Percentiles rank a stretch among this genome's conserved stretches.
Conservation (phyloP, 1,139 yeast genomes). For the Pneumocystis sp. region DNA sequence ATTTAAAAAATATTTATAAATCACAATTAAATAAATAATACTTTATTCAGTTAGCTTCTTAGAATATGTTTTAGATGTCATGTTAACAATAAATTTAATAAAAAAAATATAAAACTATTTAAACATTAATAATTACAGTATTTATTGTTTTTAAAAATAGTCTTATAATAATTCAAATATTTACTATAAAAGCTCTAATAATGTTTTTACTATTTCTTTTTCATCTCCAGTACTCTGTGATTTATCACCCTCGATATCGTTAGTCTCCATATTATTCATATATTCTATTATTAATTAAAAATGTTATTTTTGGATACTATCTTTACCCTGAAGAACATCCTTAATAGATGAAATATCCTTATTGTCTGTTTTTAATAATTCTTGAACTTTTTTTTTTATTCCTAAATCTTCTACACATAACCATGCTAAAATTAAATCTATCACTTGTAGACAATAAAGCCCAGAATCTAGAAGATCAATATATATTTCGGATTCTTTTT, state of each 20-base stretch:
- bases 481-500: slow-evolving; percentile 16
- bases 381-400: not conserved
- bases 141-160: not conserved
- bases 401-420: slow-evolving; percentile 18
- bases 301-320: not conserved
- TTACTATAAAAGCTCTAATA: not conserved
- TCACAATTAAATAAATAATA: too few relatives aligned
- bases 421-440: slow-evolving; percentile 22
- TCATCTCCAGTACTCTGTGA: not conserved
- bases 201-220: not conserved
- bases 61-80: too few relatives aligned
- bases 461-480: slow-evolving; percentile 20
- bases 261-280: not conserved
- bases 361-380: not conserved
- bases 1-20: too few relatives aligned
- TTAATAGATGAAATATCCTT: not conserved
- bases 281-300: not conserved
- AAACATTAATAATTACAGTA: not conserved
- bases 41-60: too few relatives aligned
- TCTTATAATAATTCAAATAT: not conserved
- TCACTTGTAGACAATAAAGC: slow-evolving; percentile 16
- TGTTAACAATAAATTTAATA: too few relatives aligned
- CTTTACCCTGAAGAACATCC: not conserved
- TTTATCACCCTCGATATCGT: not conserved
- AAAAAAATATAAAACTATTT: not conserved